A percentile compares a stretch with the other conserved stretches of the same genome.
These are phyloP conservation scores for Naganishia cerealis DNA, from an alignment of 1,284 basidiomycete species.

Conservation along the genomic window DNA sequence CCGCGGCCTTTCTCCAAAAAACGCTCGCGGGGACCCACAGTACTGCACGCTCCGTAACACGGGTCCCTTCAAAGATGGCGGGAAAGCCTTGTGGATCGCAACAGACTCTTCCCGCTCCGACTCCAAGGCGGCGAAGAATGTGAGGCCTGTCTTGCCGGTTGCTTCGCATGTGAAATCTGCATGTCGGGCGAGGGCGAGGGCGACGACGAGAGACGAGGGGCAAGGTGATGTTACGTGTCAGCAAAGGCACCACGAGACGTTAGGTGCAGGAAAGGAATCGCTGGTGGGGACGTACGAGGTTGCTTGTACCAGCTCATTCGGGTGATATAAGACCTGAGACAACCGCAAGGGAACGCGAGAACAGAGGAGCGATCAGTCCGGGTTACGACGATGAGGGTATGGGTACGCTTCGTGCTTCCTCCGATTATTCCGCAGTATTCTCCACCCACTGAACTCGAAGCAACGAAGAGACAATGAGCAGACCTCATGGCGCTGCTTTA, in stretches of 20 bases:
- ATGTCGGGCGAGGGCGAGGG: background rate
- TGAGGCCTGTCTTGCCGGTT: constrained; percentile 64
- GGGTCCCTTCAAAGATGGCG: constrained; percentile 84
- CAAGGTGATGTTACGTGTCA: too few relatives aligned
- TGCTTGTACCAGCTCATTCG: constrained; percentile 32
- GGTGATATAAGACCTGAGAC: constrained; percentile 14
- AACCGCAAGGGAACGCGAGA: too few relatives aligned
- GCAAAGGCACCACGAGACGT: too few relatives aligned
- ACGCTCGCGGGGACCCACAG: constrained; percentile 64
- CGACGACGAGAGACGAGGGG: background rate
- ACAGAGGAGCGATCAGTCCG: background rate
- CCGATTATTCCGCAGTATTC: too few relatives aligned
- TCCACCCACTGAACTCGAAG: too few relatives aligned
- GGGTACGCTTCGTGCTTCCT: too few relatives aligned
- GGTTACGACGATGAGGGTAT: background rate
- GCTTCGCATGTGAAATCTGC: constrained; percentile 27
- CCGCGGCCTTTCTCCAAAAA: background rate
- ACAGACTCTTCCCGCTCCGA: constrained; percentile 85
- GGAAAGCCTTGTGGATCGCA: constrained; percentile 84
- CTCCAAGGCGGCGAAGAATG: constrained; percentile 89
- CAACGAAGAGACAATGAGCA: too few relatives aligned
- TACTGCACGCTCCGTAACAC: constrained; percentile 91
- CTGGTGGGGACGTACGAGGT: constrained; percentile 29
- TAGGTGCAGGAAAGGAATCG: too few relatives aligned
- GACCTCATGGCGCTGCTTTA: too few relatives aligned